phyloP scores from a whole-genome alignment of 2,329 filamentous ascomycete species.

The Hypomyces perniciosus region DNA sequence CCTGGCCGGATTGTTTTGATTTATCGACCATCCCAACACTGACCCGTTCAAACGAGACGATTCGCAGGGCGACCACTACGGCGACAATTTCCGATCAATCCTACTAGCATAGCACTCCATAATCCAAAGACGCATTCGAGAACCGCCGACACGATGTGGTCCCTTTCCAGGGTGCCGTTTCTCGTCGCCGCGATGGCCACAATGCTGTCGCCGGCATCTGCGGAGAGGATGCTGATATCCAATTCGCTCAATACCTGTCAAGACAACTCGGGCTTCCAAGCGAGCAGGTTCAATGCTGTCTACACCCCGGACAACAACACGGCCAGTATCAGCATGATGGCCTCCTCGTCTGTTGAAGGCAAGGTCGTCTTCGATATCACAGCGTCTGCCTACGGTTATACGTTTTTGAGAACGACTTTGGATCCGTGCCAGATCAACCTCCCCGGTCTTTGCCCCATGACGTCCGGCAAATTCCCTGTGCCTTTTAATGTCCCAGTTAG shows the following conservation, averaged over 20 bases:
- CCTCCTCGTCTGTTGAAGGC: slow-evolving; percentile 69
- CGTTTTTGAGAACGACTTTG: slow-evolving; percentile 56
- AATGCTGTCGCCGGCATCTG: slow-evolving; percentile 40
- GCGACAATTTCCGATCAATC: not conserved
- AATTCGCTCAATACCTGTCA: slow-evolving; percentile 76
- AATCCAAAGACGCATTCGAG: not conserved
- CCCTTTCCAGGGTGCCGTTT: slow-evolving; percentile 38
- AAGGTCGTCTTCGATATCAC: slow-evolving; percentile 55
- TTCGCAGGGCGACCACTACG: not conserved
- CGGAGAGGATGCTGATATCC: slow-evolving; percentile 62
- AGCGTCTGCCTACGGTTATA: slow-evolving; percentile 47
- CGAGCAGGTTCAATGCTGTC: slow-evolving; percentile 74
- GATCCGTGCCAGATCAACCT: slow-evolving; percentile 67
- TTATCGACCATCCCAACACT: not conserved
- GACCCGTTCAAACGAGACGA: not conserved
- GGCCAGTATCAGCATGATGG: slow-evolving; percentile 64
- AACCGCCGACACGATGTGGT: slow-evolving; percentile 37
- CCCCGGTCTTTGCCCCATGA: slow-evolving; percentile 82
- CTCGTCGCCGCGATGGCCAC: slow-evolving; percentile 34
- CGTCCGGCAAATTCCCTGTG: slow-evolving; percentile 70
- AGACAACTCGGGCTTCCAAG: slow-evolving; percentile 71
- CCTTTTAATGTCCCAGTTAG: slow-evolving; percentile 59
- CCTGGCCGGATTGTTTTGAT: not conserved
- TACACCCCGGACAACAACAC: slow-evolving; percentile 66
- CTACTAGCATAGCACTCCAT: not conserved